Evolutionary conservation across 75 land plant genomes (phyloP).

Genomic region (Sequoiadendron giganteum): DNA sequence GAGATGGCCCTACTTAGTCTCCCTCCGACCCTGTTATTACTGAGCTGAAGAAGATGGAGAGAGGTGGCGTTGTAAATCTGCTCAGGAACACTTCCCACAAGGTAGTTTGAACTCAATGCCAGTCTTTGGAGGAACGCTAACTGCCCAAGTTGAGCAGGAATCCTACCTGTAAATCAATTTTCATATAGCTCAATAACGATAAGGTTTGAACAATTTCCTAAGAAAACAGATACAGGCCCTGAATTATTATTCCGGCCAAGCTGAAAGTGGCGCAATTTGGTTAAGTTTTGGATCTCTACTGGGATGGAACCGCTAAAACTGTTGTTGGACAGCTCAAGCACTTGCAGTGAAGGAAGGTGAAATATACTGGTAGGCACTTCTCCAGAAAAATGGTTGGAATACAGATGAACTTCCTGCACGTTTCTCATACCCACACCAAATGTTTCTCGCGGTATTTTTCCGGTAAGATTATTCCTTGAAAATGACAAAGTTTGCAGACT

Average conservation of each 20-base stretch:
- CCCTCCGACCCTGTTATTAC: background rate
- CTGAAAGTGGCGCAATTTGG: background rate
- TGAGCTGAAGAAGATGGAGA: background rate
- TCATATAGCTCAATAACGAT: background rate
- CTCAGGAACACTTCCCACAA: background rate
- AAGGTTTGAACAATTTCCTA: background rate
- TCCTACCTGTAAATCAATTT: background rate
- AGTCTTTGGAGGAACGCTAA: background rate
- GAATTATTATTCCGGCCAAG: background rate
- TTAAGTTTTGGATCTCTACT: background rate
- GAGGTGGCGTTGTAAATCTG: background rate
- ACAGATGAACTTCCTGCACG: constrained; percentile 5
- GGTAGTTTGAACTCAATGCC: background rate
- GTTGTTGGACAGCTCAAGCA: background rate
- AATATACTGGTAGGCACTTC: constrained; percentile 14
- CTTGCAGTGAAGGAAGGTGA: constrained; percentile 9
- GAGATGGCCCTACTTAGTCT: background rate
- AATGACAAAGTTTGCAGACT: constrained; percentile 27
- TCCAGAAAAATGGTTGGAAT: constrained; percentile 27
- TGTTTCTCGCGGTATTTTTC: constrained; percentile 24
- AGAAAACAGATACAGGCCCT: background rate
- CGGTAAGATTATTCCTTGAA: constrained; percentile 33
- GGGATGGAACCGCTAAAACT: background rate
- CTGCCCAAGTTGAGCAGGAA: background rate
- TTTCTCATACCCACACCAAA: constrained; percentile 8